Base-by-base conservation (phyloP, 805 yeast species). In the Sugiyamaella marilandica region DNA sequence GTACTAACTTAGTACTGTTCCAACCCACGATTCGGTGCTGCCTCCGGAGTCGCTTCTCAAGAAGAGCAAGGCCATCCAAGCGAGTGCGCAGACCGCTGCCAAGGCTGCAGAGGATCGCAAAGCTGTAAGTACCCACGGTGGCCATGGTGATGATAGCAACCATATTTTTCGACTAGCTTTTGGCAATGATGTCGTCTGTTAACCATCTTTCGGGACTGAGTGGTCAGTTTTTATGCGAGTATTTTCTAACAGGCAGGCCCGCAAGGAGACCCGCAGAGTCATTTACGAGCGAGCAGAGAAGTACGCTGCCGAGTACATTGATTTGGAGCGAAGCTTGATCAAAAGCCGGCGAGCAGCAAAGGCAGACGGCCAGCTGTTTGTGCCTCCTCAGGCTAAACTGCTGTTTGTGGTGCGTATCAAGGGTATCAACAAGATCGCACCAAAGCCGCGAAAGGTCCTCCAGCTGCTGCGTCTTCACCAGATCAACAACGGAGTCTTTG, bases 381-480 rank as follows among this genome's bases (percentile, higher is more conserved):
- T 84, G 63, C 84, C 82, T 81, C 96, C 95, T 75, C 92, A 91
- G 83, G 83, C 84, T 70, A 90, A 88, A 78, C 85, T 91, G 71
- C 95, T 87, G 65, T 89, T 91, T 76, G 95, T 91, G 70, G 83
- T 91, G 76, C 90, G 98, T 85, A 91, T 91, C 85, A 91, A 91
- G 91, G 97, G 97, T 90, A 88, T 91, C 76, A 87, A 81, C 90
- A 90, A 84, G 82, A 82, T 84, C 65, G 83, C 88, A 65, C 88
- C 89, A 65, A 84, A 84, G 81, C 87, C 88, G 74, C 80, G 88
- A 80, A 84, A 84, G 82, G 85, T 83, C 63, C 74, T 84, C 72
- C 89, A 84, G 74, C 78, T 84, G 69, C 77, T 84, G 72, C 81
- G 90, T 77, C 81, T 84, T 70, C 81, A 83, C 70, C 89, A 84